Base-by-base conservation (phyloP, 2,329 filamentous ascomycete genomes). In the Cadophora sp. region DNA sequence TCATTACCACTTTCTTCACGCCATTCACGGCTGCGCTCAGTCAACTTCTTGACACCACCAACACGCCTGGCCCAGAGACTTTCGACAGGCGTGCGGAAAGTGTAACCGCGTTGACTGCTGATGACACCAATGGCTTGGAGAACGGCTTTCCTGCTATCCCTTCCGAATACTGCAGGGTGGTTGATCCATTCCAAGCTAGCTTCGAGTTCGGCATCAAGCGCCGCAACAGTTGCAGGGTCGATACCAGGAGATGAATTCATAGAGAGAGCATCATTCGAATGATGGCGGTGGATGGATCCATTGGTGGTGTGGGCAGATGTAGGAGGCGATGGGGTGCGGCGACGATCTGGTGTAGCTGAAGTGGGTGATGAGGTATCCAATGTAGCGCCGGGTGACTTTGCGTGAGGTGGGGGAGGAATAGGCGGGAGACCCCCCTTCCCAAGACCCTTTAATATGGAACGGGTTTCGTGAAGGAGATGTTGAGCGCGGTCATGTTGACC, bases 91-190 rank as follows among this genome's bases (percentile, higher is more conserved):
- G 94, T 96, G 62, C 95, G 89, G 86, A 95, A 97, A 0, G 96
- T 98, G 78, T 95, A 97, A 12, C 92, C 94, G 58, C 96, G 88
- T 81, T 99, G 96, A 7, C 92, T 97, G 76, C 92, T 96, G 74
- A 99, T 97, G 70, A 98, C 94, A 7, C 96, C 95, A 73, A 99
- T 98, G 19, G 94, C 93, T 79, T 99, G 96, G 27, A 99, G 85
- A 1, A 99, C 94, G 4, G 95, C 93, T 83, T 99, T 99, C 76
- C 96, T 90, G 67, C 92, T 96, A 79, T 99, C 96, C 46, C 96
- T 89, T 9, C 92, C 91, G 78, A 99, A 99, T 1, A 98, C 93
- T 1, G 94, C 94, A 1, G 96, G 96, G 77, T 99, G 96, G 77
- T 92, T 94, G 80, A 99, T 98, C 96, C 96, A 99, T 80, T 99